Conservation (phyloP, 2,329 filamentous ascomycete genomes). For the Beauveria brongniartii region DNA sequence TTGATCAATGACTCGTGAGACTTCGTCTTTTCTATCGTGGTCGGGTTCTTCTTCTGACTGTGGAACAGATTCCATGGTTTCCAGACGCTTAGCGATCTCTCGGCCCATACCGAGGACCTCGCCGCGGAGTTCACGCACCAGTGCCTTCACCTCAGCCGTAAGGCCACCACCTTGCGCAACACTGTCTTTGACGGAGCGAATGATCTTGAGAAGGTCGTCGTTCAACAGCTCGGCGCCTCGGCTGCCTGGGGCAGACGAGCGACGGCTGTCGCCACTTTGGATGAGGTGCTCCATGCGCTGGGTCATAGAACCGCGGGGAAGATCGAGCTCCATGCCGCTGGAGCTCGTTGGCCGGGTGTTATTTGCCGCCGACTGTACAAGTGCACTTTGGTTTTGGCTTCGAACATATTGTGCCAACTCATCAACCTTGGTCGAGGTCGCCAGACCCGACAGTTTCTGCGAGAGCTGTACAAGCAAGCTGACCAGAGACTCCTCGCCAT, state of each 20-base stretch:
- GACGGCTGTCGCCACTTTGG: slow-evolving; percentile 32
- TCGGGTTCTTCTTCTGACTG: slow-evolving; percentile 39
- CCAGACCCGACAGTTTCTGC: slow-evolving; percentile 59
- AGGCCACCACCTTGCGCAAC: slow-evolving; percentile 81
- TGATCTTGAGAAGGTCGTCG: slow-evolving; percentile 74
- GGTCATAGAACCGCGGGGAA: slow-evolving; percentile 26
- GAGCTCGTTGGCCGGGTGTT: slow-evolving; percentile 18
- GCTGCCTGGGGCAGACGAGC: slow-evolving; percentile 35
- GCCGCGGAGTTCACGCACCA: slow-evolving; percentile 81
- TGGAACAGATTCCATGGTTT: slow-evolving; percentile 45
- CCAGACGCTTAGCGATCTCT: slow-evolving; percentile 80
- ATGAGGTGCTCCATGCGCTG: slow-evolving; percentile 37
- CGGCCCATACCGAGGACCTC: slow-evolving; percentile 93
- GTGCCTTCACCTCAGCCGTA: slow-evolving; percentile 83
- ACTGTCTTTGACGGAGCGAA: slow-evolving; percentile 84
- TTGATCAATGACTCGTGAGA: slow-evolving; percentile 70
- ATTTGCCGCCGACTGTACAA: slow-evolving; percentile 24
- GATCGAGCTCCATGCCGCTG: slow-evolving; percentile 25
- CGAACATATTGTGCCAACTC: slow-evolving; percentile 61
- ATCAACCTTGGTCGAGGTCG: slow-evolving; percentile 55
- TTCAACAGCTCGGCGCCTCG: slow-evolving; percentile 50
- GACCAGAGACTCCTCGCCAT: slow-evolving; percentile 76
- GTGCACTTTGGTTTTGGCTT: slow-evolving; percentile 34
- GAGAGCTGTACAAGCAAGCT: slow-evolving; percentile 63
- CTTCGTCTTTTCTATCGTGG: slow-evolving; percentile 55